Evolutionary conservation across 225 moss, liverwort and hornwort species (phyloP).

Genomic region (Polytrichum formosum): DNA sequence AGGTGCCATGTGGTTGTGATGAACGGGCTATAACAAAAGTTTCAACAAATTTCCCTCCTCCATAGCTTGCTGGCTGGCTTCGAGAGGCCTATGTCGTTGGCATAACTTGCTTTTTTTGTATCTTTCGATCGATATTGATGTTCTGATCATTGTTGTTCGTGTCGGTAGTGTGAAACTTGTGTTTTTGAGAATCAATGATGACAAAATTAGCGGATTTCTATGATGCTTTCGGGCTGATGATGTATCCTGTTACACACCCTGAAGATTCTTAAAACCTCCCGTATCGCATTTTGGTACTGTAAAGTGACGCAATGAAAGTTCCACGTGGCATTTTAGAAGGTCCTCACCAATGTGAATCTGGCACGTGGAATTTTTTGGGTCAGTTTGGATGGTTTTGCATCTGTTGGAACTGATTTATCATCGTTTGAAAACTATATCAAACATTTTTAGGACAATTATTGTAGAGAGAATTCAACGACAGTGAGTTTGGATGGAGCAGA

Average conservation of each 20-base stretch:
- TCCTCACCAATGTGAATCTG: too few relatives aligned
- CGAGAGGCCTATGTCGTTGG: constrained; percentile 33
- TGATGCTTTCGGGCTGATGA: constrained; percentile 12
- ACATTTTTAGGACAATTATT: too few relatives aligned
- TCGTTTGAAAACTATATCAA: too few relatives aligned
- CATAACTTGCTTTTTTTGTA: background rate
- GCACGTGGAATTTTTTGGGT: too few relatives aligned
- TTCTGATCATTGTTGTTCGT: constrained; percentile 6
- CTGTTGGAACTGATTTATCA: too few relatives aligned
- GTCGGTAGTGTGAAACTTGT: constrained; percentile 2
- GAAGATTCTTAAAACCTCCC: constrained; percentile 1
- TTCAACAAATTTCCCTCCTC: constrained; percentile 40
- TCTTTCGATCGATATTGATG: background rate
- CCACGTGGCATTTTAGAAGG: too few relatives aligned
- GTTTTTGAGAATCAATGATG: background rate
- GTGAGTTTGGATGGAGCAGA: too few relatives aligned
- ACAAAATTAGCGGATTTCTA: constrained; percentile 30
- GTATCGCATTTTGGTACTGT: too few relatives aligned
- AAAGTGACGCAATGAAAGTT: too few relatives aligned
- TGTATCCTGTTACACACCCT: constrained; percentile 25
- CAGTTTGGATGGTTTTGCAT: too few relatives aligned
- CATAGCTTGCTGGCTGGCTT: constrained; percentile 14
- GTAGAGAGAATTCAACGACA: too few relatives aligned
- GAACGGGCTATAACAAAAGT: constrained; percentile 17
- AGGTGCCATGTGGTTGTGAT: constrained; percentile 5